phyloP scores from a whole-genome alignment of 352 stramenopile species.

The Phytopythium montanum region DNA sequence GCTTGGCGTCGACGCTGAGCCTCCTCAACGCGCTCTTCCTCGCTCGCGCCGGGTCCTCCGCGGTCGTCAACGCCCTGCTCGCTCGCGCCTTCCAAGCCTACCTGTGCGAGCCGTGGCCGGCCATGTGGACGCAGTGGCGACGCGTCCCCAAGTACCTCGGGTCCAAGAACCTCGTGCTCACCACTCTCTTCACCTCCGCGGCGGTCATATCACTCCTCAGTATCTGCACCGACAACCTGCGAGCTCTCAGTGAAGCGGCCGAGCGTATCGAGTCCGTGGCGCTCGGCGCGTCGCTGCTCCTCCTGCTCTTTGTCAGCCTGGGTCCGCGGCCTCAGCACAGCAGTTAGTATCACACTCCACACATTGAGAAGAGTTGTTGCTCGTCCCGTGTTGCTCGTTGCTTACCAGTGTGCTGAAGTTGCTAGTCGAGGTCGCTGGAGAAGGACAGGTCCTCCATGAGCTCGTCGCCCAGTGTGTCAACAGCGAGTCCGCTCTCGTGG shows the following conservation, averaged over 20 bases:
- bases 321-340: not conserved
- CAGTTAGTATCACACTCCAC: not conserved
- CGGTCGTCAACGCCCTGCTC: slow-evolving; percentile 31
- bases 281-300: slow-evolving; percentile 25
- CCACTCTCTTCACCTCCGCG: slow-evolving; percentile 47
- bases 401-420: not conserved
- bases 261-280: slow-evolving; percentile 44
- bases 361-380: not conserved
- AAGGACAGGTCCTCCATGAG: slow-evolving; percentile 47
- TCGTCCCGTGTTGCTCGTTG: not conserved
- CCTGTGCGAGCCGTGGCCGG: slow-evolving; percentile 41
- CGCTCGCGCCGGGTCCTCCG: slow-evolving; percentile 21
- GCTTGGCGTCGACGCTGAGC: slow-evolving; percentile 18
- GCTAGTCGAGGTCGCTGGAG: slow-evolving; percentile 35
- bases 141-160: slow-evolving; percentile 51
- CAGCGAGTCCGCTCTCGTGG: slow-evolving; percentile 59
- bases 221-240: slow-evolving; percentile 25
- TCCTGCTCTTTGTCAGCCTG: slow-evolving; percentile 31
- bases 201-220: slow-evolving; percentile 36
- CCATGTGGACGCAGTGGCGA: slow-evolving; percentile 28
- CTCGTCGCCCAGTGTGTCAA: slow-evolving; percentile 26
- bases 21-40: slow-evolving; percentile 55
- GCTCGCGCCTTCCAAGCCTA: slow-evolving; percentile 48
- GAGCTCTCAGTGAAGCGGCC: slow-evolving; percentile 46
- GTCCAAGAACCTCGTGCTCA: slow-evolving; percentile 57